Conservation (phyloP, 2,329 filamentous ascomycete genomes). For the Cladophialophora psammophila region DNA sequence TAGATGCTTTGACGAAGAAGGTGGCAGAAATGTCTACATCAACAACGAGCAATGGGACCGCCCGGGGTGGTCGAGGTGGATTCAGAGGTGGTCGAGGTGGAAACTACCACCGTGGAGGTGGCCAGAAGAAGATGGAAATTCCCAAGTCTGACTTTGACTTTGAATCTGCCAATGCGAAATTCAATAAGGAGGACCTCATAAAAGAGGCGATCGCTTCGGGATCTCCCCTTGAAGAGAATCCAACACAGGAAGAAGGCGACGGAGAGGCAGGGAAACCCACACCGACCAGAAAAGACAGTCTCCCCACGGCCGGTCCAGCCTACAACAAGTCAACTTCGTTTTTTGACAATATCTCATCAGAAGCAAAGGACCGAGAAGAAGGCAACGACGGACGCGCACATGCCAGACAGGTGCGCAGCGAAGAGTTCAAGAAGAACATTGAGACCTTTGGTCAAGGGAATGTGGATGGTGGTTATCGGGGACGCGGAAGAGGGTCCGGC, state of each 20-base stretch:
- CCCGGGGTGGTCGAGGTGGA: conserved; percentile 50
- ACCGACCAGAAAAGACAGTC: conserved; percentile 41
- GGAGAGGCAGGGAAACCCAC: conserved; percentile 45
- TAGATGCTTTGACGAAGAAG: conserved; percentile 55
- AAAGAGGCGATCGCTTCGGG: conserved; percentile 85
- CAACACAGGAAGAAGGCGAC: conserved; percentile 45
- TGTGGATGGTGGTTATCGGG: conserved; percentile 84
- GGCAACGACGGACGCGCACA: conserved; percentile 71
- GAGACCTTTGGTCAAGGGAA: conserved; percentile 98
- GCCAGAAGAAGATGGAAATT: conserved; percentile 76
- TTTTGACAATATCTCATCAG: conserved; percentile 98
- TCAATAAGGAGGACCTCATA: conserved; percentile 84
- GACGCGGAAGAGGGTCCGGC: conserved; percentile 77
- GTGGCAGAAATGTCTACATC: conserved; percentile 55
- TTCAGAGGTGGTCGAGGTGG: conserved; percentile 57
- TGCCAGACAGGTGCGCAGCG: conserved; percentile 85
- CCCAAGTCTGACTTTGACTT: conserved; percentile 94
- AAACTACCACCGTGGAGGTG: conserved; percentile 48
- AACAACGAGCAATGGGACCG: conserved; percentile 48
- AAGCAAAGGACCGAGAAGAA: conserved; percentile 86
- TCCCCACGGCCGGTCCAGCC: conserved; percentile 52
- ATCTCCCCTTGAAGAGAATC: conserved; percentile 68
- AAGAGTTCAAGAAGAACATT: conserved; percentile 94
- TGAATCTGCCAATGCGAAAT: conserved; percentile 82
- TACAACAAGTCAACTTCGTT: conserved; percentile 93